phyloP scores from a whole-genome alignment of 352 stramenopile species.

The Globisporangium rhizosaccharum region DNA sequence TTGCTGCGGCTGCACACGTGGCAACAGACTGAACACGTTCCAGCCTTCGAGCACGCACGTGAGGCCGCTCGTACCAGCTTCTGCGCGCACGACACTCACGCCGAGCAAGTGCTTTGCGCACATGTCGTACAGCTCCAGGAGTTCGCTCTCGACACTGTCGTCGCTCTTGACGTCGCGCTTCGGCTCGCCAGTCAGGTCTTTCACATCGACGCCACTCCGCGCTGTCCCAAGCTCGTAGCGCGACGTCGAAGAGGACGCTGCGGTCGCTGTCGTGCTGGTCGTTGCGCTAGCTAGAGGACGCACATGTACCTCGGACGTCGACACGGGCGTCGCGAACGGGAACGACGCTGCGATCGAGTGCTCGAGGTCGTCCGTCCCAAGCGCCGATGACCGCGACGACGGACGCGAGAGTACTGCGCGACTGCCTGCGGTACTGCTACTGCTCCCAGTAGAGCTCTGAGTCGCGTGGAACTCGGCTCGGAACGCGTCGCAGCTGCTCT shows the following conservation, averaged over 20 bases:
- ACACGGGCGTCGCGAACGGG: constrained; percentile 16
- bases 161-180: constrained; percentile 23
- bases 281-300: neutral
- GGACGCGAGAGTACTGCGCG: constrained; percentile 2
- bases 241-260: neutral
- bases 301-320: constrained; percentile 13
- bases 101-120: constrained; percentile 43
- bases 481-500: constrained; percentile 36
- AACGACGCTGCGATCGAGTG: constrained; percentile 14
- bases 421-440: neutral
- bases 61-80: constrained; percentile 62
- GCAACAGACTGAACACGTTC: constrained; percentile 60
- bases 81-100: constrained; percentile 41
- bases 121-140: constrained; percentile 59
- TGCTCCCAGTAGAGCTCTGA: constrained; percentile 12
- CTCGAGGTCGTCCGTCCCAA: constrained; percentile 4
- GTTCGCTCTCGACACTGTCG: constrained; percentile 33
- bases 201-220: neutral
- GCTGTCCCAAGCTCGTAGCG: neutral
- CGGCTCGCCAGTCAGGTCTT: neutral
- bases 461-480: constrained; percentile 45
- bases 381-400: constrained; percentile 10
- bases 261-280: neutral
- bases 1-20: constrained; percentile 24
- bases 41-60: constrained; percentile 53